phyloP scores from a whole-genome alignment of 2,329 filamentous ascomycete genomes.

The Fonsecaea monophora region DNA sequence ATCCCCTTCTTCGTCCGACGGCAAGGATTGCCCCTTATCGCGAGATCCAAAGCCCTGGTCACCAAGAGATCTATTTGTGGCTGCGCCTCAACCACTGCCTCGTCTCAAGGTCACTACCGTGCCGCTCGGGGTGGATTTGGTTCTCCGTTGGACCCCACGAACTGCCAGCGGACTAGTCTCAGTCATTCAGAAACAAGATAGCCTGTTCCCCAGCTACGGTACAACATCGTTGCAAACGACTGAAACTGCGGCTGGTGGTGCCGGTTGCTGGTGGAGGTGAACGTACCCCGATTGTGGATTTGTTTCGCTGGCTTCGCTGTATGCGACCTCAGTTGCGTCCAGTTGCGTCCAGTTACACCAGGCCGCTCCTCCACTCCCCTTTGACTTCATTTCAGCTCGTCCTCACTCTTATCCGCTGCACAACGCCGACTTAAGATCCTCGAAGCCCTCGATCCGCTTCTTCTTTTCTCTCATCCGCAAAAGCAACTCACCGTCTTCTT shows the following conservation, averaged over 20 bases:
- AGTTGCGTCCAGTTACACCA: conserved; percentile 35
- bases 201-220: conserved; percentile 7
- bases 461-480: conserved; percentile 24
- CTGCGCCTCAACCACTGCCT: conserved; percentile 33
- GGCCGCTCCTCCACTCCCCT: conserved; percentile 25
- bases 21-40: conserved; percentile 18
- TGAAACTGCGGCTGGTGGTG: conserved; percentile 12
- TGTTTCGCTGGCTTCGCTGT: conserved; percentile 10
- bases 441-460: conserved; percentile 14
- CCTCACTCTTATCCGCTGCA: conserved; percentile 22
- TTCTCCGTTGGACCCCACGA: conserved; percentile 33
- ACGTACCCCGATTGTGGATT: conserved; percentile 15
- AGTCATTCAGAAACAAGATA: conserved; percentile 21
- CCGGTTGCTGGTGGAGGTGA: conserved; percentile 18
- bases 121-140: conserved; percentile 20
- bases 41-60: conserved; percentile 5
- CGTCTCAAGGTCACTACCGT: conserved; percentile 8
- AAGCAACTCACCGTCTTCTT: conserved; percentile 41
- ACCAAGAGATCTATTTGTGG: conserved; percentile 29
- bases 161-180: conserved; percentile 32
- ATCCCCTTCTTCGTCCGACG: not conserved
- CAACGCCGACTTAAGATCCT: conserved; percentile 19
- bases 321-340: conserved; percentile 26
- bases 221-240: conserved; percentile 8
- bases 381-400: conserved; percentile 25